Conservation (phyloP, 495 filamentous ascomycete genomes). For the Polyplosphaeria fusca region DNA sequence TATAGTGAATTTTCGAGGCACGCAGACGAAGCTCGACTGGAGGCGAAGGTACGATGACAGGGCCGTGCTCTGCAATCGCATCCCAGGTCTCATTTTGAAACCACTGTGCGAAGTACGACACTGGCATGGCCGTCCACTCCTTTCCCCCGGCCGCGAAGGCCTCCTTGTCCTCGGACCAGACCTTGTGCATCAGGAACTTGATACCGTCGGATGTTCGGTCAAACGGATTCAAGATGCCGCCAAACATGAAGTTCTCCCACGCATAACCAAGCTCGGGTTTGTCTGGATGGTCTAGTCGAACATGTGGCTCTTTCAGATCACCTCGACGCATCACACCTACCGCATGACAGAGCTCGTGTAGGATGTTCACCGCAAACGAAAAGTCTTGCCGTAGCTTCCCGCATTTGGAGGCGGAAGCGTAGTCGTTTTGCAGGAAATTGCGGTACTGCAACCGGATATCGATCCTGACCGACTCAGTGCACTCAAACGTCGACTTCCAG, state of each 20-base stretch:
- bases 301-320: conserved; percentile 16
- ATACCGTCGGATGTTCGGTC: conserved; percentile 4
- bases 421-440: conserved; percentile 6
- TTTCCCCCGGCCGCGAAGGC: conserved; percentile 9
- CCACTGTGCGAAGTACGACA: conserved; percentile 28
- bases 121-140: conserved; percentile 16
- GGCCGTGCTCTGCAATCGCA: conserved; percentile 15
- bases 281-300: conserved; percentile 11
- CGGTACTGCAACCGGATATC: conserved; percentile 9
- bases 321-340: conserved; percentile 30
- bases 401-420: conserved; percentile 8
- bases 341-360: conserved; percentile 27
- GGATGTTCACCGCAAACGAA: conserved; percentile 9
- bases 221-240: conserved; percentile 25
- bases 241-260: conserved; percentile 31
- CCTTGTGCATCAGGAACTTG: conserved; percentile 16
- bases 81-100: conserved; percentile 27
- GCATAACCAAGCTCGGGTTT: conserved; percentile 18
- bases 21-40: conserved; percentile 2
- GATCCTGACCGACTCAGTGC: conserved; percentile 8
- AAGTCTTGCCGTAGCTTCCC: conserved; percentile 27
- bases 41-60: conserved; percentile 12
- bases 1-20: background rate
- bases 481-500: background rate
- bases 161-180: conserved; percentile 11